A percentile compares a stretch with the other conserved stretches of the same genome.
phyloP scores from a whole-genome alignment of 2,329 filamentous ascomycete genomes.

The Biscogniauxia sp. region DNA sequence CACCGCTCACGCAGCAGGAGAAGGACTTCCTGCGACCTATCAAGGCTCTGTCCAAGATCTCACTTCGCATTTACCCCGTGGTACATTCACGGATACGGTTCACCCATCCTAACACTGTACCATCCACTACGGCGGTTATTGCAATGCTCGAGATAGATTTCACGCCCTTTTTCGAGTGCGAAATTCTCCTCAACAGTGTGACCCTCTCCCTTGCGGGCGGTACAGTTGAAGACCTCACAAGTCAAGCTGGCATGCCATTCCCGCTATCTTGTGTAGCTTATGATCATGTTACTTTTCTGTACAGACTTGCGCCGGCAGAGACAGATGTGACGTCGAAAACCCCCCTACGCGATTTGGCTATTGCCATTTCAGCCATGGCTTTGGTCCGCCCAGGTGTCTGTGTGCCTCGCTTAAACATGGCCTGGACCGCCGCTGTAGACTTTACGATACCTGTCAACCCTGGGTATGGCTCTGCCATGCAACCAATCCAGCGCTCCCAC shows the following conservation, averaged over 20 bases:
- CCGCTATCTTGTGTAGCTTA: slow-evolving; percentile 64
- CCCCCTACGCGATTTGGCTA: slow-evolving; percentile 52
- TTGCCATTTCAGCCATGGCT: slow-evolving; percentile 60
- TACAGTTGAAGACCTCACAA: slow-evolving; percentile 56
- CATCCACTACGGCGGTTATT: slow-evolving; percentile 60
- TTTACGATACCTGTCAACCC: slow-evolving; percentile 66
- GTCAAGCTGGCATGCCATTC: slow-evolving; percentile 47
- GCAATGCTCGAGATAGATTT: slow-evolving; percentile 74
- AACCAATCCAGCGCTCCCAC: slow-evolving; percentile 59
- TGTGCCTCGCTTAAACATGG: slow-evolving; percentile 60
- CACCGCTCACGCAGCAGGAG: slow-evolving; percentile 59
- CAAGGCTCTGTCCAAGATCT: slow-evolving; percentile 59
- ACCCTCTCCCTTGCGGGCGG: slow-evolving; percentile 57
- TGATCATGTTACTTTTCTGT: slow-evolving; percentile 74
- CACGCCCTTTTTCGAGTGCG: slow-evolving; percentile 66
- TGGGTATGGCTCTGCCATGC: slow-evolving; percentile 55
- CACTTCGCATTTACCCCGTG: slow-evolving; percentile 64
- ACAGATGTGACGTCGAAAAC: slow-evolving; percentile 45
- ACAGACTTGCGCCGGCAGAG: slow-evolving; percentile 57
- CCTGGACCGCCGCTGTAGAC: slow-evolving; percentile 68
- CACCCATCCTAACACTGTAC: slow-evolving; percentile 58
- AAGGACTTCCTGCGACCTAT: slow-evolving; percentile 63
- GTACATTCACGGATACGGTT: slow-evolving; percentile 73
- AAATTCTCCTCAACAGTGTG: slow-evolving; percentile 61
- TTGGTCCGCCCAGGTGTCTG: slow-evolving; percentile 55